Evolutionary conservation across 106 monocot genomes (phyloP).

Genomic region (Platanthera guangdongensis): DNA sequence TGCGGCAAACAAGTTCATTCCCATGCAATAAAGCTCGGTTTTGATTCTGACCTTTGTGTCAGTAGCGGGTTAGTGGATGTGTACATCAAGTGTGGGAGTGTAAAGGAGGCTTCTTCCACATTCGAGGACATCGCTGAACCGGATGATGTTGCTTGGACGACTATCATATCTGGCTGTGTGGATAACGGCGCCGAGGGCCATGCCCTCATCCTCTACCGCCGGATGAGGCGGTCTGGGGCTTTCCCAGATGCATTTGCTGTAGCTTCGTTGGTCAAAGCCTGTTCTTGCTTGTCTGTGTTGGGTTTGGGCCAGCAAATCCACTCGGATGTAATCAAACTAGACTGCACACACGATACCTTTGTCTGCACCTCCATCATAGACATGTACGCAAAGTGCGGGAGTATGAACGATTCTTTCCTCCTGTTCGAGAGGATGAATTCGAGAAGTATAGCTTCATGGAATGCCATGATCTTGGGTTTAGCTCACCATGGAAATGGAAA

Average conservation of each 20-base stretch:
- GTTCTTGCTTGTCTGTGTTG: conserved; percentile 40
- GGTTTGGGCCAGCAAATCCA: conserved; percentile 60
- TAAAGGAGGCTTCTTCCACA: conserved; percentile 21
- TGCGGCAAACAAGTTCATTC: too few relatives aligned
- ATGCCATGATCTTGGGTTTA: conserved; percentile 54
- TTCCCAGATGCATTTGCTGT: conserved; percentile 47
- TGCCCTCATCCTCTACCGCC: conserved; percentile 37
- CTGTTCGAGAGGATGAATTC: conserved; percentile 37
- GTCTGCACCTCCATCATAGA: too few relatives aligned
- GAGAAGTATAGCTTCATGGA: conserved; percentile 54
- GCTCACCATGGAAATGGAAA: conserved; percentile 59
- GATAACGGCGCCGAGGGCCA: conserved; percentile 53
- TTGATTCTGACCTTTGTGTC: conserved; percentile 47
- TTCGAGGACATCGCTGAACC: conserved; percentile 48
- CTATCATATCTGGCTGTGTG: conserved; percentile 58
- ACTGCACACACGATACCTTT: conserved; percentile 31
- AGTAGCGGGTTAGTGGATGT: conserved; percentile 44
- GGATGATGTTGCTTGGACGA: conserved; percentile 74
- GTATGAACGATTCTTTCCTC: conserved; percentile 41
- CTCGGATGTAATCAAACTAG: conserved; percentile 48
- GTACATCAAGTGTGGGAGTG: conserved; percentile 60
- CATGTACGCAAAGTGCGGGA: conserved; percentile 84
- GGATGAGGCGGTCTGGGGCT: conserved; percentile 37
- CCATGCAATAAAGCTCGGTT: conserved; percentile 39
- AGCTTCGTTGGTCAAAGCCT: conserved; percentile 23